phyloP scores from a whole-genome alignment of 805 yeast species.

The Ogataea chonburiensis region DNA sequence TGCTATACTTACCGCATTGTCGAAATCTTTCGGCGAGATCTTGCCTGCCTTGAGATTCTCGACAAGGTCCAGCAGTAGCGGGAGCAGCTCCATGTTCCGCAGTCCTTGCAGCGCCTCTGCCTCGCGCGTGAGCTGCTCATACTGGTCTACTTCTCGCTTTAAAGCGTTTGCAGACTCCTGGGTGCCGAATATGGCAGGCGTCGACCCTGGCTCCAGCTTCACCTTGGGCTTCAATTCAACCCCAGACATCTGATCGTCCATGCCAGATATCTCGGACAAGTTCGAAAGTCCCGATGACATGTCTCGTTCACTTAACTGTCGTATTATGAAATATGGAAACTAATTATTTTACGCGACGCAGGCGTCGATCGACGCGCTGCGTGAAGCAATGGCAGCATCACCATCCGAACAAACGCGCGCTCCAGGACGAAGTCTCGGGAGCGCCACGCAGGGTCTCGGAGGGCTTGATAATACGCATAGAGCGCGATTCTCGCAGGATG shows the following conservation, averaged over 20 bases:
- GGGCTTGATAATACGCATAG: constrained; percentile 9
- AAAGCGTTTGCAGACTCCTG: constrained; percentile 13
- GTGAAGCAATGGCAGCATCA: constrained; percentile 4
- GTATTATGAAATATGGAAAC: constrained; percentile 2
- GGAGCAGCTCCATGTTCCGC: constrained; percentile 37
- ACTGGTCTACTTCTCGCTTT: constrained; percentile 18
- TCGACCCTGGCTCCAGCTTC: constrained; percentile 9
- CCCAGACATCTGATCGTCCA: constrained; percentile 11
- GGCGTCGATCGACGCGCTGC: constrained; percentile 11
- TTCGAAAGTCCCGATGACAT: constrained; percentile 8
- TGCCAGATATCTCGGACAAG: constrained; percentile 11
- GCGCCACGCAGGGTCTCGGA: background rate
- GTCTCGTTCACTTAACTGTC: constrained; percentile 1
- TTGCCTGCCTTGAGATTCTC: constrained; percentile 41
- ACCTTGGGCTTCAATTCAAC: constrained; percentile 6
- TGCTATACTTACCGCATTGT: constrained; percentile 37
- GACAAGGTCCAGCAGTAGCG: constrained; percentile 40
- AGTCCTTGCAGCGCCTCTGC: constrained; percentile 31
- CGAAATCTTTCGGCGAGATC: constrained; percentile 43
- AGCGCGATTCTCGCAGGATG: constrained; percentile 12
- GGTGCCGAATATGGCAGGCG: constrained; percentile 7
- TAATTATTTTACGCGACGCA: constrained; percentile 7
- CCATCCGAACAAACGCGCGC: constrained; percentile 17
- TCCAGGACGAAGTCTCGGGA: constrained; percentile 13
- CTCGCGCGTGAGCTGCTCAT: constrained; percentile 23